Percentiles rank a stretch among this genome's conserved stretches.
Evolutionary conservation across 192 early-diverging fungal genomes (phyloP).

Genomic region (Coemansia javaensis): DNA sequence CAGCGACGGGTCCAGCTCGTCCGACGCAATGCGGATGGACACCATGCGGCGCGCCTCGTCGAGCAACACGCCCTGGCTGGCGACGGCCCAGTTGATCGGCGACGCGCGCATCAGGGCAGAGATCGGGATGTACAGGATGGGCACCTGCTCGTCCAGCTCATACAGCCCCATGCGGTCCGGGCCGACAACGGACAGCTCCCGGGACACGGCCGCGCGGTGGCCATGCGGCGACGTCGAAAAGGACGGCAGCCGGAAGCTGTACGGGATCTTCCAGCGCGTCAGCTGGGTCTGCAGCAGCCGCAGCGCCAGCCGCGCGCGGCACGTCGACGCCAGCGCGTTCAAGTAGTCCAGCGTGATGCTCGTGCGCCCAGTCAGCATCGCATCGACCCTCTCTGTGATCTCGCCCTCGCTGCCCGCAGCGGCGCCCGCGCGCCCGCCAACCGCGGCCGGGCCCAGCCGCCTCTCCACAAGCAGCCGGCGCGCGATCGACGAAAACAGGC

Average conservation of each 20-base stretch:
- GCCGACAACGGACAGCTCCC: slow-evolving; percentile 47
- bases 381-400: slow-evolving; percentile 28
- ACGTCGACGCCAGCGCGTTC: slow-evolving; percentile 39
- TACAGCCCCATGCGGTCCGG: slow-evolving; percentile 43
- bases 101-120: slow-evolving; percentile 44
- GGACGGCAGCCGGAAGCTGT: slow-evolving; percentile 44
- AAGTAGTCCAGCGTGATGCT: slow-evolving; percentile 47
- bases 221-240: slow-evolving; percentile 50
- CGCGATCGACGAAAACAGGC: slow-evolving; percentile 43
- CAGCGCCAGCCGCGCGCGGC: slow-evolving; percentile 42
- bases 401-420: slow-evolving; percentile 9
- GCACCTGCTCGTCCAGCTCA: slow-evolving; percentile 51
- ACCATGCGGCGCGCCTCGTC: slow-evolving; percentile 47
- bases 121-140: slow-evolving; percentile 38
- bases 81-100: slow-evolving; percentile 48
- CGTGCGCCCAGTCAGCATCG: slow-evolving; percentile 43
- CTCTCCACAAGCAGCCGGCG: slow-evolving; percentile 26
- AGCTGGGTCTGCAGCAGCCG: slow-evolving; percentile 45
- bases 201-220: slow-evolving; percentile 39
- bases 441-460: slow-evolving; percentile 5
- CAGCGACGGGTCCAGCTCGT: slow-evolving; percentile 42
- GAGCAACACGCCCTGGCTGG: slow-evolving; percentile 29
- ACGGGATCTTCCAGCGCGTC: slow-evolving; percentile 36
- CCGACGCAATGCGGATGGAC: slow-evolving; percentile 44
- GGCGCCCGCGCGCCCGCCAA: background rate